These are phyloP conservation scores for Salix suchowensis DNA, from an alignment of 345 rosid genomes.

Conservation along the genomic window DNA sequence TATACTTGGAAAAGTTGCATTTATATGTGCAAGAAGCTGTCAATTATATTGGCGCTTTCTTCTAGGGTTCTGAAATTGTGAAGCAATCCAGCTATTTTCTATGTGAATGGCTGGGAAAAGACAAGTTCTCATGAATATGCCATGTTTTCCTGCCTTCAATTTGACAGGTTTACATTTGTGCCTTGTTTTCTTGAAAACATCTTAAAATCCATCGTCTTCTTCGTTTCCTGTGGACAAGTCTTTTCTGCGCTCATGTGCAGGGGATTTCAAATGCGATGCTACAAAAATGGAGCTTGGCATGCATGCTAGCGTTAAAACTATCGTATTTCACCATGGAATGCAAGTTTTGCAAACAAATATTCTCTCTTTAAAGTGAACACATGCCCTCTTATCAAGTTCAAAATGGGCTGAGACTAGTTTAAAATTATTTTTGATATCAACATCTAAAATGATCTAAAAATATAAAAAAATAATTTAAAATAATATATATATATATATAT, in stretches of 20 bases:
- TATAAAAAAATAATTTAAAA: no score
- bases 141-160: neutral
- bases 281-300: neutral
- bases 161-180: neutral
- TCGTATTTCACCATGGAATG: neutral
- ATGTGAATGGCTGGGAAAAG: neutral
- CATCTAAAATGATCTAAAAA: no score
- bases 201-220: neutral
- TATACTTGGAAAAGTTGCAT: neutral
- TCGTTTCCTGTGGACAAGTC: neutral
- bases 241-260: neutral
- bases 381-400: neutral
- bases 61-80: no score
- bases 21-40: neutral
- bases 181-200: neutral
- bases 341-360: neutral
- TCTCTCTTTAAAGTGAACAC: neutral
- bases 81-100: neutral
- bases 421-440: no score
- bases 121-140: neutral
- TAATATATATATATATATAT: no score
- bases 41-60: no score
- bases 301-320: neutral
- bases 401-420: no score
- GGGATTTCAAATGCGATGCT: neutral